Conservation (phyloP, 257 asterid genomes). For the Jacaranda mimosifolia region DNA sequence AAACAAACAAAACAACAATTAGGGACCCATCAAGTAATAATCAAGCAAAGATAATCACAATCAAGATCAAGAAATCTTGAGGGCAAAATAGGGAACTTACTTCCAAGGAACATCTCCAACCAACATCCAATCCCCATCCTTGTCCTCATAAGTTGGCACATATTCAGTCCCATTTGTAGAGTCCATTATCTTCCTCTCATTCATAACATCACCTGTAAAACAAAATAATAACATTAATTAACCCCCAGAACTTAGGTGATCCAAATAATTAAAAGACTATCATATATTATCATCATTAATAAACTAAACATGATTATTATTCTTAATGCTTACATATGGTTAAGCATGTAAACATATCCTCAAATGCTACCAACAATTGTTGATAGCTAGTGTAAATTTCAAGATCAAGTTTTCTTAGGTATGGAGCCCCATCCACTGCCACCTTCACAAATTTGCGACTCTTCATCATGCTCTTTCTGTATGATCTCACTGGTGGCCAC, state of each 20-base stretch:
- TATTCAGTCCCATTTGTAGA: slow-evolving; percentile 55
- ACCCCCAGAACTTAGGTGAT: neutral
- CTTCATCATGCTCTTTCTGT: slow-evolving; percentile 57
- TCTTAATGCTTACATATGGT: slow-evolving; percentile 53
- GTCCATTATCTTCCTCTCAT: slow-evolving; percentile 59
- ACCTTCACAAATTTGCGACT: slow-evolving; percentile 71
- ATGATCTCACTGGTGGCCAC: slow-evolving; percentile 85
- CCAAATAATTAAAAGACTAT: neutral
- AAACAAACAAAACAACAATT: neutral
- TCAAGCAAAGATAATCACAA: slow-evolving; percentile 13
- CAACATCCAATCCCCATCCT: slow-evolving; percentile 84
- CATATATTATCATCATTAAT: no score
- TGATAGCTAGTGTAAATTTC: slow-evolving; percentile 56
- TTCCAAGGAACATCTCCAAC: slow-evolving; percentile 84
- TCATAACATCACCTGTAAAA: slow-evolving; percentile 51
- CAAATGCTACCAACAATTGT: slow-evolving; percentile 58
- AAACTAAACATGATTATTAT: neutral
- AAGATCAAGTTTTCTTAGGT: slow-evolving; percentile 73
- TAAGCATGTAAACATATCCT: slow-evolving; percentile 68
- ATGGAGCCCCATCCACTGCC: slow-evolving; percentile 88
- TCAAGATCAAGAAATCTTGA: neutral
- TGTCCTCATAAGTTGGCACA: slow-evolving; percentile 73
- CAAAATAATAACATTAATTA: neutral
- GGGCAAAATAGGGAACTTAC: slow-evolving; percentile 36
- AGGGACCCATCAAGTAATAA: slow-evolving; percentile 1